Conservation (phyloP, 2,329 filamentous ascomycete species). For the Cladorrhinum sp. region DNA sequence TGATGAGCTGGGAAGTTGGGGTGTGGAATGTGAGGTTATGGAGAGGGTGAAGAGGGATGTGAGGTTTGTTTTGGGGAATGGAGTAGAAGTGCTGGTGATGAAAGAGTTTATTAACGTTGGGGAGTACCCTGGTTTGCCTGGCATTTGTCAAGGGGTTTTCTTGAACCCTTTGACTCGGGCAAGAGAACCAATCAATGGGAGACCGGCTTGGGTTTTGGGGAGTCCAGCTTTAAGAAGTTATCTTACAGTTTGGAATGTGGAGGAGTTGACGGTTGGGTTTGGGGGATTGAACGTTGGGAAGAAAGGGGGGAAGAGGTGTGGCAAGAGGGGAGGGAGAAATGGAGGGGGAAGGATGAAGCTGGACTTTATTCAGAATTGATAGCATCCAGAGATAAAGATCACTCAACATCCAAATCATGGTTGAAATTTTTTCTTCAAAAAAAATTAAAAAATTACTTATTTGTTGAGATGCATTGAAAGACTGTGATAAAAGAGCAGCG, state of each 20-base stretch:
- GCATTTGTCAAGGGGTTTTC: slow-evolving; percentile 35
- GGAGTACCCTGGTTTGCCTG: slow-evolving; percentile 29
- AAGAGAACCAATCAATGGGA: slow-evolving; percentile 18
- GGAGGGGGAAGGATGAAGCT: neutral
- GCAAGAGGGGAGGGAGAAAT: neutral
- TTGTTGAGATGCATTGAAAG: too few species aligned
- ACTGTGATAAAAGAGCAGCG: too few species aligned
- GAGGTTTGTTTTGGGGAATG: slow-evolving; percentile 31
- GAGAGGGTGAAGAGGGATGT: slow-evolving; percentile 31
- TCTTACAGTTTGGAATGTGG: slow-evolving; percentile 37
- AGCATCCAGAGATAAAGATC: too few species aligned
- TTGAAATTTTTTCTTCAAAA: too few species aligned
- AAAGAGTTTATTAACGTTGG: slow-evolving; percentile 34
- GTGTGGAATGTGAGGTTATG: slow-evolving; percentile 32
- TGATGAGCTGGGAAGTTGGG: slow-evolving; percentile 34
- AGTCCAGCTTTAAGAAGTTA: slow-evolving; percentile 35
- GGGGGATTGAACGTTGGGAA: neutral
- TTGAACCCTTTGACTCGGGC: slow-evolving; percentile 23
- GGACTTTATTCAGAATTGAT: neutral
- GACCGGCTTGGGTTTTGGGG: slow-evolving; percentile 33
- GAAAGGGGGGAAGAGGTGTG: neutral
- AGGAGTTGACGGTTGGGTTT: slow-evolving; percentile 19
- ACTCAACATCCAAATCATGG: too few species aligned
- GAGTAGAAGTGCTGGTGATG: slow-evolving; percentile 32
- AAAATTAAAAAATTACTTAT: too few species aligned